Evolutionary conservation across 768 basidiomycete species (phyloP), one percentile per base, ranked within the genome.

Genomic region (Mycena sanguinolenta): DNA sequence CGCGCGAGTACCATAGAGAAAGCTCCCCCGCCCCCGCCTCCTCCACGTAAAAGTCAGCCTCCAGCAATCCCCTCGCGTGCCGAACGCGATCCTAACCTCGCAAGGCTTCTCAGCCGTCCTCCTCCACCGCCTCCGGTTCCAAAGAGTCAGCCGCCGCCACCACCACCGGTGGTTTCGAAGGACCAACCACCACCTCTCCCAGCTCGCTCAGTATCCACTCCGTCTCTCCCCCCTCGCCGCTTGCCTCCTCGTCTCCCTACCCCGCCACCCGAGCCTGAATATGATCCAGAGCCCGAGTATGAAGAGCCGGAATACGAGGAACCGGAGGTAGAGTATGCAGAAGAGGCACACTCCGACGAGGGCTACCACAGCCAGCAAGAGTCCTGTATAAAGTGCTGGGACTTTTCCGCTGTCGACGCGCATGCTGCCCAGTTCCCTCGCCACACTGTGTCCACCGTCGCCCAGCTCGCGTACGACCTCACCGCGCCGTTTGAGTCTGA

Each of bases 361-460:
- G 64, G 60, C 54, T 66, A 71, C 60, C 60, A 50, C 61, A 65
- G 58, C 50, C 69, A 64, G 63, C 55, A 52, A 30, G 69, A 66
- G 28, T 60, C 69, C 12, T 87, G 86, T 64, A 69, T 84, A 25
- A 82, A 84, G 70, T 87, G 85, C 75, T 78, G 82, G 66, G 83
- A 85, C 73, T 86, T 85, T 65, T 78, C 82, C 21, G 57, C 72
- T 49, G 83, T 84, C 38, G 86, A 87, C 63, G 77, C 77, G 2
- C 86, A 86, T 67, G 85, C 86, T 10, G 77, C 83, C 0, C 78
- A 73, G 17, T 86, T 85, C 69, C 85, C 85, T 27, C 82, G 84
- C 14, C 76, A 84, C 55, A 77, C 78, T 7, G 82, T 86, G 1
- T 66, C 75, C 25, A 83, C 83, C 3, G 76, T 85, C 6, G 76